A percentile compares a stretch with the other conserved stretches of the same genome.
Evolutionary conservation across 2,329 filamentous ascomycete genomes (phyloP).

Genomic region (Shiraia bambusicola): DNA sequence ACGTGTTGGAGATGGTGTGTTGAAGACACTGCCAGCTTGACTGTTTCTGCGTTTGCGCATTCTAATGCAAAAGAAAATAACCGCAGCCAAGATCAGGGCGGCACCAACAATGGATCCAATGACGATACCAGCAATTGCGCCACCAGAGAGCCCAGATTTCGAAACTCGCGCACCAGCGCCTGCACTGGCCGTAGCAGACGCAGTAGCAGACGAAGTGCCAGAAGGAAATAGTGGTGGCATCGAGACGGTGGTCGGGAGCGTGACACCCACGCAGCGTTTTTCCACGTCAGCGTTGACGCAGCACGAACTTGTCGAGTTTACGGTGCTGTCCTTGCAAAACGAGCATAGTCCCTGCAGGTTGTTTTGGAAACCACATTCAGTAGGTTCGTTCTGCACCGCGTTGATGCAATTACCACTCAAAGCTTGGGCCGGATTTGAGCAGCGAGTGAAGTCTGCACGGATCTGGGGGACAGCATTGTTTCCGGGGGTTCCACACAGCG

Average conservation of each 20-base stretch:
- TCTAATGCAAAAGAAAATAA: constrained; percentile 60
- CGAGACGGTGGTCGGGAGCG: constrained; percentile 69
- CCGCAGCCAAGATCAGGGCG: constrained; percentile 66
- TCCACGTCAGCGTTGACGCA: constrained; percentile 82
- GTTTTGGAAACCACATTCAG: constrained; percentile 81
- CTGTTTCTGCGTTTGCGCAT: constrained; percentile 59
- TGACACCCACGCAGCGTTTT: constrained; percentile 71
- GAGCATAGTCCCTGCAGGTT: constrained; percentile 76
- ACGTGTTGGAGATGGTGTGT: constrained; percentile 74
- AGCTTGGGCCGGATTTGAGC: constrained; percentile 77
- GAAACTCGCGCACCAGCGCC: constrained; percentile 34
- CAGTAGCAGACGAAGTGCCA: constrained; percentile 60
- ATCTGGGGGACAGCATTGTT: constrained; percentile 72
- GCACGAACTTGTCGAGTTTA: constrained; percentile 93
- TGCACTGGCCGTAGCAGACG: constrained; percentile 34
- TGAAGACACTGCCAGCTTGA: constrained; percentile 75
- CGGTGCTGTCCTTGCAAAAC: constrained; percentile 79
- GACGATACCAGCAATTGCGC: constrained; percentile 87
- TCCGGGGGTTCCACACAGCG: constrained; percentile 69
- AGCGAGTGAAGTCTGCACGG: constrained; percentile 88
- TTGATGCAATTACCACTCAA: constrained; percentile 74
- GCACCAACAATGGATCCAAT: constrained; percentile 75
- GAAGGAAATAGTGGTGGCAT: constrained; percentile 61
- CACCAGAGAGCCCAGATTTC: constrained; percentile 66
- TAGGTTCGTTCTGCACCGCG: constrained; percentile 75